Base-by-base conservation (phyloP, 257 asterid species). In the Ehretia macrophylla region DNA sequence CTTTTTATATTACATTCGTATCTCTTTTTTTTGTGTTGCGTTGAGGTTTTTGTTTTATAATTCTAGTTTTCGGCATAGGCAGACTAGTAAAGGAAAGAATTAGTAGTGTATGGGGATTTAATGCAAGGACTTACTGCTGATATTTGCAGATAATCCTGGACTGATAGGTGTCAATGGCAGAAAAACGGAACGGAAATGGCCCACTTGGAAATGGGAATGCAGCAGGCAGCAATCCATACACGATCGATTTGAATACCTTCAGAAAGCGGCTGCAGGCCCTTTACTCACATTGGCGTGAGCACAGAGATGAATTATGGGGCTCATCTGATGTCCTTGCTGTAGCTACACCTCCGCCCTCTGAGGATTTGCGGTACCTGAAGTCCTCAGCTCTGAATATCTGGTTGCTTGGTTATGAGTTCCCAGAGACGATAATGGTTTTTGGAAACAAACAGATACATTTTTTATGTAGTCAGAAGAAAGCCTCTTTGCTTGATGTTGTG, bases 321-420 rank as follows among this genome's bases (percentile, higher is more conserved):
- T 74, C 85, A 56, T 65, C 88, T 35, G 81, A 78, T 72, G 65
- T 68, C 27, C 69, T 85, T 50, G 67, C 77, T 22, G 75, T 83
- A 52, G 84, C 90, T 62, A 85, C 90, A 49, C 86, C 87, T 1
- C 94, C 90, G 8, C 58, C 75, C 50, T 78, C 94, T 3, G 84
- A 83, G 16, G 95, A 85, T 72, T 56, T 85, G 68, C 88, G 95
- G 37, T 85, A 85, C 64, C 73, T 68, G 47, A 85, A 85, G 64
- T 83, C 95, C 14, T 86, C 88, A 16, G 81, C 86, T 20, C 62
- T 86, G 60, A 72, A 70, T 68, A 73, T 83, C 52, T 86, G 95
- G 95, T 67, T 86, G 64, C 76, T 86, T 59, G 95, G 88, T 22
- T 81, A 86, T 64, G 95, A 86, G 53, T 86, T 83, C 56, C 86